phyloP scores from a whole-genome alignment of 2,329 filamentous ascomycete genomes.

The Didymella pinodella region DNA sequence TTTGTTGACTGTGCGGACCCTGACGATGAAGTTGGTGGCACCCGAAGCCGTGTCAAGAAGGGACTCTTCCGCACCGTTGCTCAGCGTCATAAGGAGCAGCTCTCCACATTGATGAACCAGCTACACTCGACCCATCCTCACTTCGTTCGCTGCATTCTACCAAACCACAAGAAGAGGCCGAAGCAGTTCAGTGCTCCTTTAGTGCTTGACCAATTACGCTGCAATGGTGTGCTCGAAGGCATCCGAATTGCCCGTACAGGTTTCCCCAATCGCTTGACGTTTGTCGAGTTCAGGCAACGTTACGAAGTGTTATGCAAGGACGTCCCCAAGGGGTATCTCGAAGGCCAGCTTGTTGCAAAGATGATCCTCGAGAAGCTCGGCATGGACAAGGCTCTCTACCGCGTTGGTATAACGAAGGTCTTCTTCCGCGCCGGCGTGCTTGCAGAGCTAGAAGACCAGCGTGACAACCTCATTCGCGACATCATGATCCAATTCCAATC shows the following conservation, averaged over 20 bases:
- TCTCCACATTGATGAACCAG: conserved; percentile 95
- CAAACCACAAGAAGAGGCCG: conserved; percentile 96
- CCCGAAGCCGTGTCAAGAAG: conserved; percentile 88
- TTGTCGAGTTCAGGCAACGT: conserved; percentile 91
- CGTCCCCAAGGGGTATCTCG: conserved; percentile 89
- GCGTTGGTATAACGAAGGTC: conserved; percentile 94
- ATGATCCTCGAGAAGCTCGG: conserved; percentile 90
- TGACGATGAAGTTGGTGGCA: conserved; percentile 74
- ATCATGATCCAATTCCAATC: conserved; percentile 96
- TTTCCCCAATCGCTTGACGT: conserved; percentile 91
- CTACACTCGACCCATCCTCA: conserved; percentile 96
- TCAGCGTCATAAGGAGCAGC: conserved; percentile 95
- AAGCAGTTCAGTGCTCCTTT: conserved; percentile 91
- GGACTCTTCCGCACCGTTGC: conserved; percentile 96
- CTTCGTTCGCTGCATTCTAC: conserved; percentile 96
- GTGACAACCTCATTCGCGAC: conserved; percentile 88
- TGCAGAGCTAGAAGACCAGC: conserved; percentile 94
- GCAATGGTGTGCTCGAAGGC: conserved; percentile 98
- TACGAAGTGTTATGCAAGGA: conserved; percentile 91
- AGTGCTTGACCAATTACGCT: conserved; percentile 96
- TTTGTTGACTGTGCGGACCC: conserved; percentile 87
- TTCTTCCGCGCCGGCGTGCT: conserved; percentile 97
- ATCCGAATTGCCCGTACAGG: conserved; percentile 97
- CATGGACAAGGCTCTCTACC: conserved; percentile 84
- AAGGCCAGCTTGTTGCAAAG: conserved; percentile 83